Base-by-base conservation (phyloP, 1,284 basidiomycete genomes). In the Mycena sp. region DNA sequence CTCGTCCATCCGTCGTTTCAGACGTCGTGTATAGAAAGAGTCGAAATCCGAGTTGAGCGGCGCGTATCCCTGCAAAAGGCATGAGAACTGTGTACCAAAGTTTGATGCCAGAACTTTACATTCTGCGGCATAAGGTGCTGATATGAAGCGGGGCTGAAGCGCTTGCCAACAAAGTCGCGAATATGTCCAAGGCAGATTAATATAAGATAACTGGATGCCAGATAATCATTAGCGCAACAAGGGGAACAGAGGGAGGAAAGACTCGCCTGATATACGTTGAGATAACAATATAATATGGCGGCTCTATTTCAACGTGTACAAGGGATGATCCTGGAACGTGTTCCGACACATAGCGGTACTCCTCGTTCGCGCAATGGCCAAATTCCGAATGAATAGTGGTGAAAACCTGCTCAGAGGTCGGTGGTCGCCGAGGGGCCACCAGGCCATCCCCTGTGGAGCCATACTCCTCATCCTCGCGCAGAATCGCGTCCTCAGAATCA, bases 41-140 rank as follows among this genome's bases (percentile, higher is more conserved):
- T 99, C 98, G 72, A 99, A 99, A 78, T 99, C 97, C 32, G 96
- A 98, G 80, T 96, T 98, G 67, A 99, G 85, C 14, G 98, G 93
- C 1, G 97, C 98, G 74, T 98, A 98, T 65, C 96, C 96, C 93
- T 96, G 74, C 3, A 14, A 35, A 35, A 7, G 4, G 12, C 48
- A 58, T 14, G 12, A 57, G 38, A 57, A 49, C 53, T 1, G 45
- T n/a, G n/a, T n/a, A n/a, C n/a, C n/a, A 21, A 9, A 23, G 6
- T 41, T 10, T 6, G n/a, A 40, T 6, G 19, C 28, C 3, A 38
- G 32, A 29, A 30, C 84, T 93, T 79, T 74, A 95, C 94, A 72
- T 94, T 83, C 69, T 85, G 83, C 44, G 93, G 90, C 78, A 94
- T 88, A 54, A 98, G 81, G 77, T 99, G 94, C 61, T 83, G 83